phyloP scores from a whole-genome alignment of 177 flowering plant genomes.

The Vitis hybrid region DNA sequence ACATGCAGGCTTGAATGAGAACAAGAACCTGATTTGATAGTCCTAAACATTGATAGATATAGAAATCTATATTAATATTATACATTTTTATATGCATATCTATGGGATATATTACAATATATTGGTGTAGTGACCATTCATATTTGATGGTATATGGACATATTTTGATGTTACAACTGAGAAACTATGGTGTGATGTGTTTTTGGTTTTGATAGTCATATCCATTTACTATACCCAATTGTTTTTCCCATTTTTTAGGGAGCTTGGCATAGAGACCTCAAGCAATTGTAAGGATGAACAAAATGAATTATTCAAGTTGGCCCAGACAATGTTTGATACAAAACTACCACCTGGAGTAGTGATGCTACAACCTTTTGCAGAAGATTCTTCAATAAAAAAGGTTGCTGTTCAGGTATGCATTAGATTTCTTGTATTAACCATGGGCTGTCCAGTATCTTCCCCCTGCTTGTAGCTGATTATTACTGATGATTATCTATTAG shows the following conservation, averaged over 20 bases:
- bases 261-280: conserved; percentile 76
- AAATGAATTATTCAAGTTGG: conserved; percentile 70
- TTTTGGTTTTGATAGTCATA: no score
- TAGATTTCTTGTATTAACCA: neutral
- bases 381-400: conserved; percentile 83
- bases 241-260: conserved; percentile 42
- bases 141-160: no score
- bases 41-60: neutral
- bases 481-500: no score
- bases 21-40: neutral
- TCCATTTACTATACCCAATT: neutral
- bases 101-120: no score
- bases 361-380: conserved; percentile 83
- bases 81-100: no score
- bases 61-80: no score
- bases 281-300: conserved; percentile 59
- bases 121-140: no score
- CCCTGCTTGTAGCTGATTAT: neutral
- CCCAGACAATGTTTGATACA: conserved; percentile 90
- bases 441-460: neutral
- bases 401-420: conserved; percentile 63
- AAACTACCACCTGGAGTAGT: conserved; percentile 84
- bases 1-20: neutral
- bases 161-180: no score
- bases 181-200: no score